Evolutionary conservation across 352 stramenopile species (phyloP).

Genomic region (Globisporangium perplexum): DNA sequence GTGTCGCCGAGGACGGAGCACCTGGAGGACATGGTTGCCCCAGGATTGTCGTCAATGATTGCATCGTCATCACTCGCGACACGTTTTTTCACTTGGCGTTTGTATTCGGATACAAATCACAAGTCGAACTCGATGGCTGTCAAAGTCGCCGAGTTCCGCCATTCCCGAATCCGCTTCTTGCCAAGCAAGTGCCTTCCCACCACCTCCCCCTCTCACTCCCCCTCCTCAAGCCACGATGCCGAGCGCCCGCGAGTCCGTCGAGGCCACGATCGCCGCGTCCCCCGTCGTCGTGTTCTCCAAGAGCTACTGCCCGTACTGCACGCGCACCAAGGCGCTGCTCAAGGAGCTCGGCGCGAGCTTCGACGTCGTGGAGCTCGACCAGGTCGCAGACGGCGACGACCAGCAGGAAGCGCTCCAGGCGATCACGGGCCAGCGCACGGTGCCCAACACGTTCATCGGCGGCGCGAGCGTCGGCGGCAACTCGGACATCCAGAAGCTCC

Average conservation of each 20-base stretch:
- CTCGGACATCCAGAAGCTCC: slow-evolving; percentile 90
- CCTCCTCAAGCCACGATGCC: slow-evolving; percentile 28
- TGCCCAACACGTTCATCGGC: slow-evolving; percentile 97
- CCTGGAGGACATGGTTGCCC: no score
- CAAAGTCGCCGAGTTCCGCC: no score
- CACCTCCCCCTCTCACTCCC: no score
- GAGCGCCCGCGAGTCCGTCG: slow-evolving; percentile 58
- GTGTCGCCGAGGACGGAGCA: no score
- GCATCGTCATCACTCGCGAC: not conserved
- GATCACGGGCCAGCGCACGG: slow-evolving; percentile 89
- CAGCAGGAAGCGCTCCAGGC: slow-evolving; percentile 54
- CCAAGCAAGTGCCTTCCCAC: not conserved
- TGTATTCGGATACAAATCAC: not conserved
- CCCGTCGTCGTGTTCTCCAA: slow-evolving; percentile 90
- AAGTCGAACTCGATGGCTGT: no score
- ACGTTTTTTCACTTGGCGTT: not conserved
- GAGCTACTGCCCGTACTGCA: slow-evolving; percentile 94
- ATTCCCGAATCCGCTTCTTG: slow-evolving; percentile 2
- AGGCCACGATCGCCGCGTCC: slow-evolving; percentile 47
- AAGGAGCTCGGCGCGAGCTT: slow-evolving; percentile 45
- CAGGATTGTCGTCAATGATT: slow-evolving; percentile 1
- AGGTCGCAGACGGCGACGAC: slow-evolving; percentile 37
- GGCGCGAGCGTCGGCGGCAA: slow-evolving; percentile 94
- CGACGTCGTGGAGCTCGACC: slow-evolving; percentile 59
- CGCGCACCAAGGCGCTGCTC: slow-evolving; percentile 59